Base-by-base conservation (phyloP, 305 asterid species). In the Salvia sclarea region DNA sequence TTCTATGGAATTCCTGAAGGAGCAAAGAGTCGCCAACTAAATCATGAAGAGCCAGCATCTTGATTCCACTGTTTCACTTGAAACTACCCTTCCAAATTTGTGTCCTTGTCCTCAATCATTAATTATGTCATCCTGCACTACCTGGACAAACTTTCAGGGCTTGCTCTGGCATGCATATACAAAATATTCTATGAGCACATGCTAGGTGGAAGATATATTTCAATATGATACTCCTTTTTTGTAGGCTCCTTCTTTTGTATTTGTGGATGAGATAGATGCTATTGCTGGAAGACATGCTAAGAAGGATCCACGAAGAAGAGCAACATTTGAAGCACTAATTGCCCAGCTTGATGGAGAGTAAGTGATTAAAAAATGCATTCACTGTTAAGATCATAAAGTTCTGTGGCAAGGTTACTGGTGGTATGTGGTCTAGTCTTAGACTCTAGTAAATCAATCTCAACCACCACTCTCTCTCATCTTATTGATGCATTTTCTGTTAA, bases 211-310 rank as follows among this genome's bases (percentile, higher is more conserved):
- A 69, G 53, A 68, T 50, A 61, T 18, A 16, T 20, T 50, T 65
- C 55, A 61, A 21, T 69, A 47, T 56, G 18, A 53, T 24, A 30
- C 75, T 66, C 70, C 72, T 57, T 48, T 56, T 72, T 64, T 83
- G 79, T 83, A 95, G 99, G 99, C 99, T 78, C 99, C 99, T 52
- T 88, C 96, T 58, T 91, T 95, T 83, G 83, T 95, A 59, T 95
- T 95, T 85, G 86, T 95, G 76, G 99, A 95, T 75, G 99, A 95
- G 87, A 91, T 95, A 75, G 99, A 95, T 86, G 99, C 99, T 78
- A 89, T 95, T 78, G 98, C 98, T 80, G 99, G 99, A 81, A 84
- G 97, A 81, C 94, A 91, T 78, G 95, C 98, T 58, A 82, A 83
- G 76, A 89, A 83, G 78, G 98, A 94, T 84, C 97, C 94, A 54